These are phyloP conservation scores for Hanseniaspora uvarum DNA, from an alignment of 1,139 yeast species.

Conservation along the genomic window DNA sequence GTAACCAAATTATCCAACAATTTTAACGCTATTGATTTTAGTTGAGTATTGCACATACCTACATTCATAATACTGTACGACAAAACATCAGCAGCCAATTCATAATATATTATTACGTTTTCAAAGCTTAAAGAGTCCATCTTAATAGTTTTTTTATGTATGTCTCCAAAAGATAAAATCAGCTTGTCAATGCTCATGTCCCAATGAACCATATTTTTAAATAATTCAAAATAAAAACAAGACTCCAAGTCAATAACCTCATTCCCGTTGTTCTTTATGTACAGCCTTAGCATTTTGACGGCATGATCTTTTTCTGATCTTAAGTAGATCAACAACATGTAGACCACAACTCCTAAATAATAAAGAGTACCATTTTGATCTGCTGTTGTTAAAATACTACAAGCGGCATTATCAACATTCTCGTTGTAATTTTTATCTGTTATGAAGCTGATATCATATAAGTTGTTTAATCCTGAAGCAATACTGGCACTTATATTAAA, in stretches of 20 bases:
- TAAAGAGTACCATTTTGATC: neutral
- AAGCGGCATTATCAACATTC: neutral
- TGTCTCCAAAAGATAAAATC: slow-evolving; percentile 25
- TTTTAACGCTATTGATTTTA: slow-evolving; percentile 49
- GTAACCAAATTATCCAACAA: slow-evolving; percentile 53
- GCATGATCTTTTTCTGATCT: slow-evolving; percentile 52
- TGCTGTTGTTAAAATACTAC: neutral
- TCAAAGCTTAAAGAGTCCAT: slow-evolving; percentile 40
- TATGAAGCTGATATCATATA: slow-evolving; percentile 54
- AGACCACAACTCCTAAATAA: slow-evolving; percentile 56
- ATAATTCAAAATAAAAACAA: slow-evolving; percentile 56
- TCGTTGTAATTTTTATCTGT: slow-evolving; percentile 55
- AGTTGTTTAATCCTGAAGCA: slow-evolving; percentile 74
- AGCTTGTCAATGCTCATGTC: slow-evolving; percentile 41
- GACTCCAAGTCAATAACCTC: slow-evolving; percentile 58
- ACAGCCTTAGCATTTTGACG: slow-evolving; percentile 47
- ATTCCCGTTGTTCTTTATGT: slow-evolving; percentile 54
- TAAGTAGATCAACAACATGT: slow-evolving; percentile 63
- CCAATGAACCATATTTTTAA: slow-evolving; percentile 73
- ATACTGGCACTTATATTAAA: slow-evolving; percentile 84
- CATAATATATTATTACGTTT: slow-evolving; percentile 52
- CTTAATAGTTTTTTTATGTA: slow-evolving; percentile 31
- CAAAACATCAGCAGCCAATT: slow-evolving; percentile 65
- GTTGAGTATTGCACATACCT: slow-evolving; percentile 50
- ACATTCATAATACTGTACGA: slow-evolving; percentile 71